Percentiles rank a stretch among this genome's conserved stretches.
These are phyloP conservation scores for Tribonema minus DNA, from an alignment of 108 stramenopile species.

Conservation along the genomic window DNA sequence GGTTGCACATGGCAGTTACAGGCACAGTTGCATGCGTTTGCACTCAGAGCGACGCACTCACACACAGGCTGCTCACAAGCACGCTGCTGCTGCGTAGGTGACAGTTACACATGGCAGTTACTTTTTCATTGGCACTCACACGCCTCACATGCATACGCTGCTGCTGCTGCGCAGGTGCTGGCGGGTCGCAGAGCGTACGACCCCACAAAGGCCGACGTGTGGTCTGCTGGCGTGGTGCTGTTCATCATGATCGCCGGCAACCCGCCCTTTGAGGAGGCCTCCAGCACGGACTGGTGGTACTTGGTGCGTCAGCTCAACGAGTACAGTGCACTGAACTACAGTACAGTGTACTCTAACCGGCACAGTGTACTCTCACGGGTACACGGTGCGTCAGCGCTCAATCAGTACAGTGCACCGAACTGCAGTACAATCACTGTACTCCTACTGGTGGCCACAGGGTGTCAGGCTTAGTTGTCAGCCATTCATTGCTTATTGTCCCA, in stretches of 20 bases:
- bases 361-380: neutral
- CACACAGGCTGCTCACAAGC: neutral
- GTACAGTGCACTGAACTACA: neutral
- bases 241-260: slow-evolving; percentile 61
- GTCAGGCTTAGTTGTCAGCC: too few relatives aligned
- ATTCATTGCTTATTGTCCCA: too few relatives aligned
- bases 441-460: too few relatives aligned
- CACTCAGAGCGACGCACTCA: neutral
- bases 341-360: neutral
- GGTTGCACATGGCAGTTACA: neutral
- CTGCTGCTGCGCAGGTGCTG: slow-evolving; percentile 13
- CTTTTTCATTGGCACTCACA: too few relatives aligned
- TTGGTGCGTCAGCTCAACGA: neutral
- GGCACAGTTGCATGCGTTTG: neutral
- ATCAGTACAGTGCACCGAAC: too few relatives aligned
- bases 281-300: slow-evolving; percentile 57
- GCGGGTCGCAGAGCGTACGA: slow-evolving; percentile 26
- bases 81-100: too few relatives aligned
- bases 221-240: slow-evolving; percentile 59
- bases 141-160: neutral
- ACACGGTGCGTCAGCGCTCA: neutral
- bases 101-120: too few relatives aligned
- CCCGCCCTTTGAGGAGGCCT: slow-evolving; percentile 57
- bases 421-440: neutral
- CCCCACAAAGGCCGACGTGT: slow-evolving; percentile 53